phyloP scores from a whole-genome alignment of 2,329 filamentous ascomycete genomes.

The Fusarium brachygibbosum region DNA sequence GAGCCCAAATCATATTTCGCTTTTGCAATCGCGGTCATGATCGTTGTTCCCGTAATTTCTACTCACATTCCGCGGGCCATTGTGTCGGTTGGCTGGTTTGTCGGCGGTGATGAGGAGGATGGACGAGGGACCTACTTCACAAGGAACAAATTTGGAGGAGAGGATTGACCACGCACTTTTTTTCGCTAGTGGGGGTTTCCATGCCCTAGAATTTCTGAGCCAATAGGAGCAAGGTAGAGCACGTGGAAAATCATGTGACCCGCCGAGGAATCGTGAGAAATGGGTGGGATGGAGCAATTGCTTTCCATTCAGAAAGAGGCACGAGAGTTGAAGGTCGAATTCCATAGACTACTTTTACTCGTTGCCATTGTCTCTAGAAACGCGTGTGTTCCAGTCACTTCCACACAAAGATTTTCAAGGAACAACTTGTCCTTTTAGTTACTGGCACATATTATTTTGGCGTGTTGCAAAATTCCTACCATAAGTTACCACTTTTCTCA shows the following conservation, averaged over 20 bases:
- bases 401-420: no score
- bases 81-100: constrained; percentile 61
- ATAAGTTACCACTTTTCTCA: constrained; percentile 30
- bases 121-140: constrained; percentile 46
- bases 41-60: constrained; percentile 15
- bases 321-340: constrained; percentile 16
- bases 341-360: neutral
- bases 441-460: neutral
- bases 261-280: no score
- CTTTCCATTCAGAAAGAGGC: neutral
- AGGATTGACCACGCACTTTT: constrained; percentile 50
- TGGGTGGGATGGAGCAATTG: no score
- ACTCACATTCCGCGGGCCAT: constrained; percentile 77
- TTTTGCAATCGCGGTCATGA: constrained; percentile 12
- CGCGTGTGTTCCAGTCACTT: neutral
- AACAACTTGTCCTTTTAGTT: neutral
- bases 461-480: neutral
- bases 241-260: no score
- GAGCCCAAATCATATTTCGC: constrained; percentile 23
- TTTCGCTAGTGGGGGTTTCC: constrained; percentile 48
- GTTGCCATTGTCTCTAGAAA: neutral
- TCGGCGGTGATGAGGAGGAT: constrained; percentile 56
- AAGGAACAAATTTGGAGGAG: constrained; percentile 46
- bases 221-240: no score
- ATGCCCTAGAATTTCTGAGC: constrained; percentile 52